phyloP scores from a whole-genome alignment of 1,139 yeast genomes.

The Blastobotrys elegans region DNA sequence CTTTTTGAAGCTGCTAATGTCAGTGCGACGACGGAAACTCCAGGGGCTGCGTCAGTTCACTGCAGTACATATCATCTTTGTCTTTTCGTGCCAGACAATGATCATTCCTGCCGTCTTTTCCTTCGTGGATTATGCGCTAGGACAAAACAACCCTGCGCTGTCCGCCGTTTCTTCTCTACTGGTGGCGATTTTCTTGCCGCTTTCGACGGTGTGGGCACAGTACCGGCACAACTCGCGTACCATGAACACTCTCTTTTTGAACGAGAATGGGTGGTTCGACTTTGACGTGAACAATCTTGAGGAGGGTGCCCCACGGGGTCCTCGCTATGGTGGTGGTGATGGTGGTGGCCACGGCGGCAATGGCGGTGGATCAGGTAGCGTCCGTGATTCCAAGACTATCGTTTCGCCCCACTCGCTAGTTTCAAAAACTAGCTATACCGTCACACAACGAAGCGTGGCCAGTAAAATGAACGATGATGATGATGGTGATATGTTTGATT shows the following conservation, averaged over 20 bases:
- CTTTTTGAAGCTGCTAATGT: constrained; percentile 55
- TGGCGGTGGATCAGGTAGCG: background rate
- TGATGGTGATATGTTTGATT: constrained; percentile 8
- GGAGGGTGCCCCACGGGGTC: background rate
- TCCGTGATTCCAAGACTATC: background rate
- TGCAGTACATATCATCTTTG: constrained; percentile 69
- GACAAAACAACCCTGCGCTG: constrained; percentile 31
- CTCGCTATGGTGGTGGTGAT: background rate
- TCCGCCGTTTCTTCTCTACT: constrained; percentile 37
- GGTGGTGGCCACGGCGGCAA: background rate
- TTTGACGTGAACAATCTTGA: too few species aligned
- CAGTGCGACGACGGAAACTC: constrained; percentile 64
- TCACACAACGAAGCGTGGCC: background rate
- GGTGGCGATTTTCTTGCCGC: constrained; percentile 66
- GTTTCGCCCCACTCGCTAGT: background rate
- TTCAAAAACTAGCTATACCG: background rate
- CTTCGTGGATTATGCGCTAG: constrained; percentile 41
- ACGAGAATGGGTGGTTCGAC: background rate
- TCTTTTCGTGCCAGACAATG: constrained; percentile 81
- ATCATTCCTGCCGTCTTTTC: constrained; percentile 67
- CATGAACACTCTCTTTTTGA: background rate
- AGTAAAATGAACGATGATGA: background rate
- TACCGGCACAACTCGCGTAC: constrained; percentile 10
- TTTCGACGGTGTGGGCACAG: constrained; percentile 82
- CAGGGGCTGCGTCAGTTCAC: constrained; percentile 81